Percentiles rank a stretch among this genome's conserved stretches.
Conservation (phyloP, 805 yeast species). For the Sporopachydermia lactativora region DNA sequence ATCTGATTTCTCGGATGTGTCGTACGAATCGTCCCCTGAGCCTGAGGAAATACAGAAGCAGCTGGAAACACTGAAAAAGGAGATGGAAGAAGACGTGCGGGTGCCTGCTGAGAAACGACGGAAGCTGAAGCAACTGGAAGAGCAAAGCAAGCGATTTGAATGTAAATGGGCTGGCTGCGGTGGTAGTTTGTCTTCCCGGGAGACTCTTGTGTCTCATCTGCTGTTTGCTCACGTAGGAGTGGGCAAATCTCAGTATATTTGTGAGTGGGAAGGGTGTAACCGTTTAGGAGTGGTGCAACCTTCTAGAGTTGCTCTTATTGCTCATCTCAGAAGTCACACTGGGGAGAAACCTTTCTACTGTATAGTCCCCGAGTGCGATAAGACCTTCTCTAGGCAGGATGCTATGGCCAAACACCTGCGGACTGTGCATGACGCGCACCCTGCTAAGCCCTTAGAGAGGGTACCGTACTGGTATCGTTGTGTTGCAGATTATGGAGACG, state of each 20-base stretch:
- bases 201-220: conserved; percentile 27
- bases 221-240: conserved; percentile 24
- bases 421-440: conserved; percentile 36
- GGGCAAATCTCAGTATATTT: conserved; percentile 27
- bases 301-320: conserved; percentile 40
- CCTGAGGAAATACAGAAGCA: not conserved
- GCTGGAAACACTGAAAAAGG: not conserved
- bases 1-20: not conserved
- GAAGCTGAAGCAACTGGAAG: not conserved
- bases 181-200: conserved; percentile 18
- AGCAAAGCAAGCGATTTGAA: not conserved
- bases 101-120: conserved; percentile 2
- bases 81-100: not conserved
- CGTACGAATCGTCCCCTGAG: not conserved
- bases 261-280: conserved; percentile 51
- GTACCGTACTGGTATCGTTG: conserved; percentile 2
- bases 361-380: conserved; percentile 50
- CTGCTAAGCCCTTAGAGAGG: conserved; percentile 10
- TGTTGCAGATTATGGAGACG: not conserved
- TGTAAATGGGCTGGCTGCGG: conserved; percentile 29
- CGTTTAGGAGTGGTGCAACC: conserved; percentile 37
- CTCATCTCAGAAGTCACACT: conserved; percentile 53
- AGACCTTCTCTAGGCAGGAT: conserved; percentile 42
- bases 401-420: conserved; percentile 52
- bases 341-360: conserved; percentile 57